Evolutionary conservation across 495 filamentous ascomycete genomes (phyloP).

Genomic region (Elasticomyces elasticus): DNA sequence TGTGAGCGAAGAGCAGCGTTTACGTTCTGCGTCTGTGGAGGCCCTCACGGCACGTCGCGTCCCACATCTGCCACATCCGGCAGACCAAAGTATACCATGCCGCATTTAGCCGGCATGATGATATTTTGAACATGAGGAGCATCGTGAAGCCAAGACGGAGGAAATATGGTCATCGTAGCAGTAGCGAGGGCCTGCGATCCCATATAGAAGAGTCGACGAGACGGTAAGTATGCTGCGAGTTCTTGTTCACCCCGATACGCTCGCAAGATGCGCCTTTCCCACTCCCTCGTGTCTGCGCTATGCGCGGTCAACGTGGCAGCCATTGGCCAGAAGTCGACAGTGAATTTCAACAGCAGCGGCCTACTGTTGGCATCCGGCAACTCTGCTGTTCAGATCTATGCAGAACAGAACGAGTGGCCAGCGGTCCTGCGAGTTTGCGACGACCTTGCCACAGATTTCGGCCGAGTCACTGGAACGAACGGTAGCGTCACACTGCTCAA

Average conservation of each 20-base stretch:
- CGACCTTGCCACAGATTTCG: constrained; percentile 62
- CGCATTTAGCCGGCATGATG: neutral
- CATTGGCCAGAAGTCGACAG: constrained; percentile 47
- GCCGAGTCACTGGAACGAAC: constrained; percentile 53
- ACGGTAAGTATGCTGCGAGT: neutral
- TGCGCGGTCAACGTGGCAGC: constrained; percentile 26
- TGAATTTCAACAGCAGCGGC: constrained; percentile 38
- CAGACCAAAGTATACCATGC: too few species aligned
- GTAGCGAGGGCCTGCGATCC: neutral
- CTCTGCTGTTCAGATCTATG: constrained; percentile 39
- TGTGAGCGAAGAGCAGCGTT: too few species aligned
- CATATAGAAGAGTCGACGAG: neutral
- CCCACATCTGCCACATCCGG: too few species aligned
- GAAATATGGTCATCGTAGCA: neutral
- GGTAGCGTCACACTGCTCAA: constrained; percentile 42
- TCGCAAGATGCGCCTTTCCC: neutral
- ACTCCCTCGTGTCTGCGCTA: neutral
- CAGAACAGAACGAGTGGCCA: constrained; percentile 49
- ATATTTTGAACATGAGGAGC: neutral
- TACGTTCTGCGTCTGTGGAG: too few species aligned
- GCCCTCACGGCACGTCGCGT: too few species aligned
- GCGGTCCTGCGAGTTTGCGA: constrained; percentile 58
- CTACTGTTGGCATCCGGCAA: constrained; percentile 21
- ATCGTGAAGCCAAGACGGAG: neutral
- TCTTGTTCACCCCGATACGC: neutral